phyloP scores from a whole-genome alignment of 2,329 filamentous ascomycete species.

The Fusarium sp. region DNA sequence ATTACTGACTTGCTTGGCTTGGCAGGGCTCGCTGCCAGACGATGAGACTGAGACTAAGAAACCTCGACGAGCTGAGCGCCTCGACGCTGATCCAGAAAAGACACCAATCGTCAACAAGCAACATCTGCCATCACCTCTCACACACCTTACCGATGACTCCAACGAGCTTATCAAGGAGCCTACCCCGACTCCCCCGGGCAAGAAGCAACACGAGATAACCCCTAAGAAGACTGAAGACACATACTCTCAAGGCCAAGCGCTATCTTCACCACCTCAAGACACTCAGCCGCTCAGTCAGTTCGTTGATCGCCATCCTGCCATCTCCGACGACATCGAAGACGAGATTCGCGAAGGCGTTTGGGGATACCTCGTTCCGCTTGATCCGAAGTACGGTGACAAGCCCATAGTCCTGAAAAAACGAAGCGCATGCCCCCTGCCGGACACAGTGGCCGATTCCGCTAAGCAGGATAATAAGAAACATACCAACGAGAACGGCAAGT shows the following conservation, averaged over 20 bases:
- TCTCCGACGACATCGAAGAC: constrained; percentile 86
- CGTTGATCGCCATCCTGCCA: constrained; percentile 75
- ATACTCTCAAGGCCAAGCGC: constrained; percentile 58
- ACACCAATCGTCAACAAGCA: constrained; percentile 72
- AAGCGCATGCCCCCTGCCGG: constrained; percentile 73
- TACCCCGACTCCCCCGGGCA: constrained; percentile 77
- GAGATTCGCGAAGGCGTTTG: constrained; percentile 89
- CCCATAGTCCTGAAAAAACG: constrained; percentile 81
- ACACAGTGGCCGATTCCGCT: constrained; percentile 54
- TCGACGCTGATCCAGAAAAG: constrained; percentile 69
- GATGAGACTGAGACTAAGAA: constrained; percentile 81
- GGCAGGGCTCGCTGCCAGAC: constrained; percentile 74
- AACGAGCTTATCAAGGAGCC: constrained; percentile 73
- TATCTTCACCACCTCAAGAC: constrained; percentile 74
- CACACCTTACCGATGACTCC: constrained; percentile 70
- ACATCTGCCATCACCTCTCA: constrained; percentile 85
- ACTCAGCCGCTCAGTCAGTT: constrained; percentile 76
- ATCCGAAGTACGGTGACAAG: constrained; percentile 74
- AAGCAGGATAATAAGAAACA: constrained; percentile 56
- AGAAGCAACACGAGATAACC: constrained; percentile 66
- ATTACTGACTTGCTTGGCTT: constrained; percentile 41
- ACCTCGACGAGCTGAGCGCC: constrained; percentile 80
- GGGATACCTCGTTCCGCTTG: constrained; percentile 91
- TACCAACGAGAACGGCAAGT: constrained; percentile 59
- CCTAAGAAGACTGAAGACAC: constrained; percentile 64